Percentiles rank a stretch among this genome's conserved stretches.
Evolutionary conservation across 108 stramenopile genomes (phyloP).

Genomic region (Pseudonitzschia multistriata): DNA sequence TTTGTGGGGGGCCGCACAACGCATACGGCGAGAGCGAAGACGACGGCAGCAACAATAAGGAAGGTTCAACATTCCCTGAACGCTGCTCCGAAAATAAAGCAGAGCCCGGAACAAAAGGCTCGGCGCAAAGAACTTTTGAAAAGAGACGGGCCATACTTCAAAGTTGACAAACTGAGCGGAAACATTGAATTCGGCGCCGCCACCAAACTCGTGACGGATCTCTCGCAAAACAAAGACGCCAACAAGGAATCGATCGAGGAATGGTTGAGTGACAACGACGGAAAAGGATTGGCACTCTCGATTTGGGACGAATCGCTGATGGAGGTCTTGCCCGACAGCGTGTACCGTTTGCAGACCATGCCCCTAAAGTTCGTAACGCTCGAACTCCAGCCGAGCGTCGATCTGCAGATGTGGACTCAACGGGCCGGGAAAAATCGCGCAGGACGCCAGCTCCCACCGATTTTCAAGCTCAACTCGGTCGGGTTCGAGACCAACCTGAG

Average conservation of each 20-base stretch:
- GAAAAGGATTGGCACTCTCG: slow-evolving; percentile 53
- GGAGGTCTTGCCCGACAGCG: slow-evolving; percentile 40
- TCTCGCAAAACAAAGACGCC: slow-evolving; percentile 28
- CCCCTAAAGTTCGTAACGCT: slow-evolving; percentile 80
- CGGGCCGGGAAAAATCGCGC: slow-evolving; percentile 7
- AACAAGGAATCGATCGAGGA: slow-evolving; percentile 36
- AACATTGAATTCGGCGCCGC: slow-evolving; percentile 74
- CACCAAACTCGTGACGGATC: slow-evolving; percentile 49
- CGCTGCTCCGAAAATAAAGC: slow-evolving; percentile 30
- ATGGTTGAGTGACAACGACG: slow-evolving; percentile 63
- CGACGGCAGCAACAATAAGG: background rate
- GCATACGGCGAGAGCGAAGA: background rate
- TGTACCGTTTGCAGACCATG: slow-evolving; percentile 74
- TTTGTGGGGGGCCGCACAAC: background rate
- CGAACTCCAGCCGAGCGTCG: slow-evolving; percentile 66
- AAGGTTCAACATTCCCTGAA: background rate
- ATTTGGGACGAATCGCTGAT: slow-evolving; percentile 76
- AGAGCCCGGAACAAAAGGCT: slow-evolving; percentile 32
- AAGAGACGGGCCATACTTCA: slow-evolving; percentile 70
- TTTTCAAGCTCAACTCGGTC: slow-evolving; percentile 66
- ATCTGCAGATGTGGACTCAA: slow-evolving; percentile 70
- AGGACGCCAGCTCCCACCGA: slow-evolving; percentile 21
- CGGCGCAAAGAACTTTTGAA: slow-evolving; percentile 54
- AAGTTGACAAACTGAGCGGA: slow-evolving; percentile 52
- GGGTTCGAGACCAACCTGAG: slow-evolving; percentile 77